Conservation (phyloP, 2,329 filamentous ascomycete species). For the Alternaria sp. region DNA sequence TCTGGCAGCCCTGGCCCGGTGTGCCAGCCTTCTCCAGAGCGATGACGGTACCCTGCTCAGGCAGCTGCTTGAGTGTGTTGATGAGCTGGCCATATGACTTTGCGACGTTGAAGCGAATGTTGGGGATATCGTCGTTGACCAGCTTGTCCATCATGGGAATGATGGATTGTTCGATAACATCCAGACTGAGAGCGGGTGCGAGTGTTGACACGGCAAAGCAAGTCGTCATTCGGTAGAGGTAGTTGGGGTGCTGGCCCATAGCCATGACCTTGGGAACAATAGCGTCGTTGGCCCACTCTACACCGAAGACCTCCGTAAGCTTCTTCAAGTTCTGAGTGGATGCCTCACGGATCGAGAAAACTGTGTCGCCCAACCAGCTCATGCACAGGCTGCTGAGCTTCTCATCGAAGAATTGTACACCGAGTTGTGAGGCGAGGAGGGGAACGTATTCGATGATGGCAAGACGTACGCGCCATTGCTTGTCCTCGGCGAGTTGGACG, state of each 20-base stretch:
- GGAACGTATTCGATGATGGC: slow-evolving; percentile 99
- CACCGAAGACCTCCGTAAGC: slow-evolving; percentile 96
- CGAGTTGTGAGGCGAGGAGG: slow-evolving; percentile 90
- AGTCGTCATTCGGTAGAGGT: slow-evolving; percentile 99
- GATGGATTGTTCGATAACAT: slow-evolving; percentile 91
- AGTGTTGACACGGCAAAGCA: slow-evolving; percentile 98
- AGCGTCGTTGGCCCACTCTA: slow-evolving; percentile 94
- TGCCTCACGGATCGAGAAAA: slow-evolving; percentile 97
- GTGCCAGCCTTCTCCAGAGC: slow-evolving; percentile 80
- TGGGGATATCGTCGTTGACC: slow-evolving; percentile 92
- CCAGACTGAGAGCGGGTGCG: slow-evolving; percentile 87
- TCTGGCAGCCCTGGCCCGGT: slow-evolving; percentile 66
- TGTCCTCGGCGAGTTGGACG: slow-evolving; percentile 96
- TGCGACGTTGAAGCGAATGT: slow-evolving; percentile 99
- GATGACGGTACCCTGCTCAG: slow-evolving; percentile 84
- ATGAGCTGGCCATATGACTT: slow-evolving; percentile 95
- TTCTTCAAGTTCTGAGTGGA: slow-evolving; percentile 98
- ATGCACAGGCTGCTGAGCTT: slow-evolving; percentile 95
- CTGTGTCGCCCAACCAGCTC: slow-evolving; percentile 97
- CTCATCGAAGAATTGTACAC: slow-evolving; percentile 97
- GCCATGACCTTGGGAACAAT: slow-evolving; percentile 99
- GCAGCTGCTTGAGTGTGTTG: slow-evolving; percentile 87
- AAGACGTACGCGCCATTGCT: slow-evolving; percentile 97
- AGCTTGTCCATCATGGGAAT: slow-evolving; percentile 96
- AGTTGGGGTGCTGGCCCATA: slow-evolving; percentile 98